phyloP scores from a whole-genome alignment of 139 green algal genomes.

The Chlorella sp. region DNA sequence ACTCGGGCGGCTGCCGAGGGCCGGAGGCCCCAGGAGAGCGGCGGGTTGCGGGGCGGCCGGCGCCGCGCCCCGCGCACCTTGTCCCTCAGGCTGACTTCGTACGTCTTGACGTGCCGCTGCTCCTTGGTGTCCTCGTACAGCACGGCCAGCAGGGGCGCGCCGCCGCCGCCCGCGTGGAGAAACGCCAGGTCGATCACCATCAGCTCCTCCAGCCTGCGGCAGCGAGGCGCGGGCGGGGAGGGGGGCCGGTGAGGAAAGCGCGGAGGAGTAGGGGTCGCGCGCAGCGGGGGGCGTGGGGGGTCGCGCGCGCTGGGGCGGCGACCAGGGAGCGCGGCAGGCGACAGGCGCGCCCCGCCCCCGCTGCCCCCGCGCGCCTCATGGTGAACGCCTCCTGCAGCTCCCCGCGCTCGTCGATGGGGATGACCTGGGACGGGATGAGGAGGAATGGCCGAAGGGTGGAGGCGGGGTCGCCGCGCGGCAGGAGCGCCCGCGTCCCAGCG shows the following conservation, averaged over 20 bases:
- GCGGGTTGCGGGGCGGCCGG: no score
- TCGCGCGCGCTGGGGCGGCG: no score
- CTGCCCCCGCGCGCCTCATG: no score
- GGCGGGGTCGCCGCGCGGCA: no score
- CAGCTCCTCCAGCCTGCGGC: constrained; percentile 88
- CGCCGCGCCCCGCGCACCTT: constrained; percentile 61
- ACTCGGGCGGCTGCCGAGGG: no score
- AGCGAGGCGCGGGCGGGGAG: no score
- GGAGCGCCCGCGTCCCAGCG: background rate
- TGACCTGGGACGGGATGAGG: constrained; percentile 63
- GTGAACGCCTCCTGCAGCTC: constrained; percentile 85
- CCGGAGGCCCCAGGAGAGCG: no score
- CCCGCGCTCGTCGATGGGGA: constrained; percentile 70
- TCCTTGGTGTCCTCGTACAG: constrained; percentile 94
- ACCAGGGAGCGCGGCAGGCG: no score
- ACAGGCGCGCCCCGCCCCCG: no score
- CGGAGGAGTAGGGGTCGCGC: no score
- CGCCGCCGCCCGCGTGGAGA: constrained; percentile 44
- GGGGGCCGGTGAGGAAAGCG: no score
- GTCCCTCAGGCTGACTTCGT: constrained; percentile 68
- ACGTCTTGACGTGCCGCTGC: constrained; percentile 89
- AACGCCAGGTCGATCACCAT: constrained; percentile 81
- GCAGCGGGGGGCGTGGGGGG: no score
- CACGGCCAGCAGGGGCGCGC: constrained; percentile 79
- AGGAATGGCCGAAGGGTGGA: background rate